These are phyloP conservation scores for Sabuloglossum arenarium DNA, from an alignment of 495 filamentous ascomycete species.

Conservation along the genomic window DNA sequence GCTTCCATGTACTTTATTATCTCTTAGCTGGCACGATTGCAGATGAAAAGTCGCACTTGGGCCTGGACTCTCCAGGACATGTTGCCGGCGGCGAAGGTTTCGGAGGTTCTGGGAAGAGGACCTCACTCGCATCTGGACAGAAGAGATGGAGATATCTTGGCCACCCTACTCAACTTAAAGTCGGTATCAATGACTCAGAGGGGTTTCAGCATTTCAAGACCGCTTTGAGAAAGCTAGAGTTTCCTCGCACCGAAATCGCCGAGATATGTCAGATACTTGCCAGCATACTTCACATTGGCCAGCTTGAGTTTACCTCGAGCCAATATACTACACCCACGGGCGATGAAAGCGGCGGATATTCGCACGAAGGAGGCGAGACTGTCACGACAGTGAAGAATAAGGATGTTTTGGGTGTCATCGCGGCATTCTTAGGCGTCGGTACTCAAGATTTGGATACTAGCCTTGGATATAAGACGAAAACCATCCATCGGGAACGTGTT, in stretches of 20 bases:
- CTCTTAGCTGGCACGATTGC: slow-evolving; percentile 77
- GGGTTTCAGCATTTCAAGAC: slow-evolving; percentile 97
- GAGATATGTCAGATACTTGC: slow-evolving; percentile 91
- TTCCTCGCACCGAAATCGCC: slow-evolving; percentile 79
- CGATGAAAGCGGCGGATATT: slow-evolving; percentile 90
- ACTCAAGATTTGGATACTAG: slow-evolving; percentile 64
- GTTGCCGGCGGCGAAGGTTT: slow-evolving; percentile 15
- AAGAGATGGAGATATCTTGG: slow-evolving; percentile 91
- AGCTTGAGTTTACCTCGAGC: slow-evolving; percentile 71
- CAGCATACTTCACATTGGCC: slow-evolving; percentile 81
- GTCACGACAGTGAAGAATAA: slow-evolving; percentile 82
- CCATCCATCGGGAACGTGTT: slow-evolving; percentile 80
- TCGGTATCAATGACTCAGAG: slow-evolving; percentile 86
- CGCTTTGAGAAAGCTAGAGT: slow-evolving; percentile 79
- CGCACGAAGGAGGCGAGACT: slow-evolving; percentile 77
- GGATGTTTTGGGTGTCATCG: slow-evolving; percentile 65
- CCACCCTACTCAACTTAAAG: slow-evolving; percentile 88
- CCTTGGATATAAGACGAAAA: slow-evolving; percentile 87
- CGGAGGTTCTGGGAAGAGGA: slow-evolving; percentile 23
- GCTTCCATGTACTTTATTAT: slow-evolving; percentile 92
- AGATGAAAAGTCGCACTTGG: slow-evolving; percentile 75
- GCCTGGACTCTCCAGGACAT: slow-evolving; percentile 39
- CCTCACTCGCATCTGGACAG: slow-evolving; percentile 27
- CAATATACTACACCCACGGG: slow-evolving; percentile 56
- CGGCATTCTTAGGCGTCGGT: slow-evolving; percentile 76